Evolutionary conservation across 1,284 basidiomycete genomes (phyloP).

Genomic region (Moniliophthora roreri): DNA sequence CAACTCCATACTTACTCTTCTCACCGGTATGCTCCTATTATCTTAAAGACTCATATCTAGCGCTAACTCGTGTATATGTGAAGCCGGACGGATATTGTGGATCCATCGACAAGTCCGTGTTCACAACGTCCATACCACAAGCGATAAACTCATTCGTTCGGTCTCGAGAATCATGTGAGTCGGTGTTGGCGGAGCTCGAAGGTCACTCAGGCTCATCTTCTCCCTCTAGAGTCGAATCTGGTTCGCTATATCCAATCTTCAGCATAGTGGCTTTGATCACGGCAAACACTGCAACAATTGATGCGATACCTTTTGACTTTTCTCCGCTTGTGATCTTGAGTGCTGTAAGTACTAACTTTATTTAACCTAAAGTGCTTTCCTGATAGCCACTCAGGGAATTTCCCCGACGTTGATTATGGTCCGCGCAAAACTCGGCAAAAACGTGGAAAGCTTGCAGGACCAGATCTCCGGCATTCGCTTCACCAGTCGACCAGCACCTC

Average conservation of each 20-base stretch:
- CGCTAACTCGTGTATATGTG: background rate
- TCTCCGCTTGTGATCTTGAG: background rate
- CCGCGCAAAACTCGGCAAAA: constrained; percentile 1
- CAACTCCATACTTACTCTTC: background rate
- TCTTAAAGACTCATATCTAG: background rate
- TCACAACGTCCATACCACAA: background rate
- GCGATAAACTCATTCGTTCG: background rate
- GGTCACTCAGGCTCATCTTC: background rate
- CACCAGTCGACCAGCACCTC: background rate
- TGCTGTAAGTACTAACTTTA: background rate
- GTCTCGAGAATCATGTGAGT: background rate
- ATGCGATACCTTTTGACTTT: background rate
- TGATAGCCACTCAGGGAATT: background rate
- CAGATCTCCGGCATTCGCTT: background rate
- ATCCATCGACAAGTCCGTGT: background rate
- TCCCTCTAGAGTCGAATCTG: constrained; percentile 2
- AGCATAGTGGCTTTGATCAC: background rate
- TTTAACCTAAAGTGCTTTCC: no score
- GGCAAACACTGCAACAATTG: background rate
- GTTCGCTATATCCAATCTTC: constrained; percentile 1
- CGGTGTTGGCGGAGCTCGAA: no score
- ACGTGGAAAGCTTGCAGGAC: background rate
- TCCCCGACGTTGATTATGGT: constrained; percentile 4
- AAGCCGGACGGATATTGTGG: constrained; percentile 5
- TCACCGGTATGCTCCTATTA: background rate